Evolutionary conservation across 176 grass and related monocot genomes (phyloP), one percentile per base, ranked within the genome.

Genomic region (Rhynchospora tenuis): DNA sequence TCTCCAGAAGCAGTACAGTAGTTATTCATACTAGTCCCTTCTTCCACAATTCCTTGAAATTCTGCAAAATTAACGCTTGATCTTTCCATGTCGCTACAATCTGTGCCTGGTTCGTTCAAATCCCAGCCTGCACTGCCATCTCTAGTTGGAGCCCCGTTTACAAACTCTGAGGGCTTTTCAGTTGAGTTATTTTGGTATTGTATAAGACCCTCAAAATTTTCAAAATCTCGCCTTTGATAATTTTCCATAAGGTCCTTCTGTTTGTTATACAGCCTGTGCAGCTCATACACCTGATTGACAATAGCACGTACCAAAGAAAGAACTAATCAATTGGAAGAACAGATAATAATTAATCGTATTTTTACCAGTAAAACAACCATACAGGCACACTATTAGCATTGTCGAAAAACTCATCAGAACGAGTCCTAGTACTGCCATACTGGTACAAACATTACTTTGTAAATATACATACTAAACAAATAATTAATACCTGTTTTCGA

Each of bases 221-320:
- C 81, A 26, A 89, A 73, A 56, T 87, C 81, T 64, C 47, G 76
- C 52, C 60, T 84, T 84, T 72, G 83, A 59, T 73, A 91, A 23
- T 83, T 84, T 55, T 83, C 79, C 94, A 89, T 94, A 88, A 88
- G 51, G 47, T 94, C 81, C 29, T 92, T 97, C 87, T 97, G 92
- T 88, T 80, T 89, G 85, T 87, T 91, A 83, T 97, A 94, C 78
- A 97, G 66, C 48, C 83, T 85, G 59, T 94, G 94, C 78, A 97
- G 92, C 80, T 97, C 92, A 74, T 81, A 87, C 8, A 97, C 90
- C 92, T 97, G 87, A 7, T 81, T 33, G 13, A 55, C 23, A 84
- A 74, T 74, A 52, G 71, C 22, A 59, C 74, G 23, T 71, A 71
- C 22, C 55, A 76, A 61, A 83, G 24, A 43, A 91, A 50, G 56